Percentiles rank a stretch among this genome's conserved stretches.
Evolutionary conservation across 352 stramenopile species (phyloP).

Genomic region (Globisporangium barbulae): DNA sequence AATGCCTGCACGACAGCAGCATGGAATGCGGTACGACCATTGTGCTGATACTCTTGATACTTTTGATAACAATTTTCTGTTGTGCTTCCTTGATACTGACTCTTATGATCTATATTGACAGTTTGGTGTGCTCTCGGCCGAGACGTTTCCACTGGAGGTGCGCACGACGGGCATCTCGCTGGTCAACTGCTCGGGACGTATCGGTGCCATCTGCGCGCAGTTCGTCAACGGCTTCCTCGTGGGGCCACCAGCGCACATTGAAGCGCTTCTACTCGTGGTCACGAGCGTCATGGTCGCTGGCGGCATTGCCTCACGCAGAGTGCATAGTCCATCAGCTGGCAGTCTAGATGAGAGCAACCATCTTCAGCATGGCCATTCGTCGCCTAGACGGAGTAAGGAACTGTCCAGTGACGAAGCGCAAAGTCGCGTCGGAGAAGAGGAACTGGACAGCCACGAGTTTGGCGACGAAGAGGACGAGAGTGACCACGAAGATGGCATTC

Average conservation of each 20-base stretch:
- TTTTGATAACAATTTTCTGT: background rate
- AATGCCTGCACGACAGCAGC: conserved; percentile 87
- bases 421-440: conserved; percentile 10
- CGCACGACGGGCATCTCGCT: conserved; percentile 89
- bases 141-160: conserved; percentile 88
- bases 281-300: conserved; percentile 69
- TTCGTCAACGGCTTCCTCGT: conserved; percentile 90
- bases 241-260: conserved; percentile 66
- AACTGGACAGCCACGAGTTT: background rate
- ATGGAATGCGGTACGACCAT: conserved; percentile 82
- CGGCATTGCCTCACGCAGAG: conserved; percentile 39
- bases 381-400: conserved; percentile 1
- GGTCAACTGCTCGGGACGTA: conserved; percentile 82
- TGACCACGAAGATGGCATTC: background rate
- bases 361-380: conserved; percentile 1
- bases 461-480: conserved; percentile 6
- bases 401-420: conserved; percentile 3
- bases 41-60: conserved; percentile 4
- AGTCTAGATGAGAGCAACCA: conserved; percentile 21
- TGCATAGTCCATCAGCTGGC: conserved; percentile 24
- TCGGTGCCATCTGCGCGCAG: conserved; percentile 90
- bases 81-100: background rate
- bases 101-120: conserved; percentile 13
- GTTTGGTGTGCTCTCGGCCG: conserved; percentile 88
- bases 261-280: conserved; percentile 76